A percentile compares a stretch with the other conserved stretches of the same genome.
Conservation (phyloP, 2,329 filamentous ascomycete species). For the Aspergillus clavatus region DNA sequence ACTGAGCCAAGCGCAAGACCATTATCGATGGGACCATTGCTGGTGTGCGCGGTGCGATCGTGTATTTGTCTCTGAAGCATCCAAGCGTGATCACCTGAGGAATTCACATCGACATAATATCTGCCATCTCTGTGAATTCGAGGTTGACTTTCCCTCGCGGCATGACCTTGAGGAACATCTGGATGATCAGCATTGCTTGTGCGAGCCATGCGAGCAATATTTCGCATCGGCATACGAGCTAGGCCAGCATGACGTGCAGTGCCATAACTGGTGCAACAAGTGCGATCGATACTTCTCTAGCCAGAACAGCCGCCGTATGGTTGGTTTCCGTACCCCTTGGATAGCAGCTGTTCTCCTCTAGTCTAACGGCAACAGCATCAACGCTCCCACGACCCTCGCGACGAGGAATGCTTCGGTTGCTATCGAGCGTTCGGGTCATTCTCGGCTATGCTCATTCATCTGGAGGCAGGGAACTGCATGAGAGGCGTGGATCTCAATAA, state of each 20-base stretch:
- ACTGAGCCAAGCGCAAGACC: not conserved
- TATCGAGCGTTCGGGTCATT: constrained; percentile 15
- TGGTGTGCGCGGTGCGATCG: constrained; percentile 9
- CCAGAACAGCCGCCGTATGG: constrained; percentile 1
- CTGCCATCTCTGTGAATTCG: constrained; percentile 6
- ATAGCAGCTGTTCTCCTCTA: not conserved
- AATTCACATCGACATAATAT: constrained; percentile 7
- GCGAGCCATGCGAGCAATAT: not conserved
- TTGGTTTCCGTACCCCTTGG: not conserved
- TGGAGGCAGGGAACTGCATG: constrained; percentile 21
- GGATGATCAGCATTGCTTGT: not conserved
- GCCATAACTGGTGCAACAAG: not conserved
- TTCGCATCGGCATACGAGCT: not conserved
- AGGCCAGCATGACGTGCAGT: not conserved
- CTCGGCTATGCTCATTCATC: constrained; percentile 23
- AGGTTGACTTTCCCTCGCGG: constrained; percentile 5
- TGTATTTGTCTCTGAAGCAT: not conserved
- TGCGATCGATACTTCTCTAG: not conserved
- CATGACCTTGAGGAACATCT: not conserved
- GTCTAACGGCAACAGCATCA: constrained; percentile 13
- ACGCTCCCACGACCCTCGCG: constrained; percentile 12
- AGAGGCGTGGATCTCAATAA: not conserved
- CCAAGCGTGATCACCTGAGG: constrained; percentile 1
- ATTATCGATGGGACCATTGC: constrained; percentile 6
- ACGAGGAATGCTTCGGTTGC: constrained; percentile 18